A percentile compares a stretch with the other conserved stretches of the same genome.
Conservation (phyloP, 2,329 filamentous ascomycete genomes). For the Penicillium freii region DNA sequence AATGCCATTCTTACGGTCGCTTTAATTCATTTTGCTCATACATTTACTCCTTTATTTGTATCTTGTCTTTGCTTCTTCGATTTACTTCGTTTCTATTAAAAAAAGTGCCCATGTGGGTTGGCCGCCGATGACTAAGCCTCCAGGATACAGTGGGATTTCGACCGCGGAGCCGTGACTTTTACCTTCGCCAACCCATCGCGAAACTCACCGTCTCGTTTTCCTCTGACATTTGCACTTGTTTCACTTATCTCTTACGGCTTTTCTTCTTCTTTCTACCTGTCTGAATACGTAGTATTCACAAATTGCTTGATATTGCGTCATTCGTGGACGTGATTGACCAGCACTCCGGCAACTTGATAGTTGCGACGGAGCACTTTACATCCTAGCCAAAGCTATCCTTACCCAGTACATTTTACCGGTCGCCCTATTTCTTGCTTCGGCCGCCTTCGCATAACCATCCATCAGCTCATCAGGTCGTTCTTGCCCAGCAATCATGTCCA, state of each 20-base stretch:
- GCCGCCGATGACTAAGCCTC: constrained; percentile 34
- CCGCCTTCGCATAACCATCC: constrained; percentile 22
- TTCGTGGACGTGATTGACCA: constrained; percentile 14
- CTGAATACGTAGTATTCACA: constrained; percentile 1
- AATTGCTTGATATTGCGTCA: constrained; percentile 8
- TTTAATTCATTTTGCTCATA: background rate
- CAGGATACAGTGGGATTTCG: constrained; percentile 37
- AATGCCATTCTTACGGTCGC: constrained; percentile 13
- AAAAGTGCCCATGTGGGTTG: background rate
- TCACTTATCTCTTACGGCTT: background rate
- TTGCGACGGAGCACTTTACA: constrained; percentile 22
- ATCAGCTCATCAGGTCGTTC: background rate
- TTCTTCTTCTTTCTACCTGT: background rate
- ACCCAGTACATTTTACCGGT: constrained; percentile 23
- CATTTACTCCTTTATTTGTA: background rate
- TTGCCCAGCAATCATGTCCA: constrained; percentile 42
- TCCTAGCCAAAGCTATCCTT: constrained; percentile 18
- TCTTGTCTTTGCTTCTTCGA: background rate
- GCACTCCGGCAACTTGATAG: constrained; percentile 20
- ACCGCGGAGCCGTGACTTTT: constrained; percentile 36
- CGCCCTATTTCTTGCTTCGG: background rate
- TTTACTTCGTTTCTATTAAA: constrained; percentile 6
- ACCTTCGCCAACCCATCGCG: constrained; percentile 36
- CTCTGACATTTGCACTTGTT: constrained; percentile 2
- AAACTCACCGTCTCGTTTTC: constrained; percentile 11